These are phyloP conservation scores for Candida boidinii DNA, from an alignment of 805 yeast species.

Conservation along the genomic window DNA sequence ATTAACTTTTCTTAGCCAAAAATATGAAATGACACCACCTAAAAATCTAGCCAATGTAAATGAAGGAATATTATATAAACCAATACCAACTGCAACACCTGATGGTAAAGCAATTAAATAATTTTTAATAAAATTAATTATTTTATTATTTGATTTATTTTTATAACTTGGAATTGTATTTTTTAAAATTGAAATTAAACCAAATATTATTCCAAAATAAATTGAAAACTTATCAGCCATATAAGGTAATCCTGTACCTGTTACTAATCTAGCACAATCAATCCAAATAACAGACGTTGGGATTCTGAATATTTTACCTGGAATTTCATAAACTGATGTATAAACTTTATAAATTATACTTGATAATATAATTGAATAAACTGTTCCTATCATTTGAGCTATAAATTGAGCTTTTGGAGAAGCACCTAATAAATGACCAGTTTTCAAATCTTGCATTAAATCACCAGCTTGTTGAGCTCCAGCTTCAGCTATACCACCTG, in stretches of 20 bases:
- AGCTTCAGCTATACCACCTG: conserved; percentile 97
- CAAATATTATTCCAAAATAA: conserved; percentile 61
- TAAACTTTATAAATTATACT: conserved; percentile 78
- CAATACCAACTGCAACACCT: conserved; percentile 96
- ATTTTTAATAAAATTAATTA: no score
- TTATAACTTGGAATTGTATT: conserved; percentile 40
- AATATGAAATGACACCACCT: conserved; percentile 68
- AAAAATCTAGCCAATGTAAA: conserved; percentile 89
- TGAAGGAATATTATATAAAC: conserved; percentile 88
- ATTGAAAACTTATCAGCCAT: conserved; percentile 55
- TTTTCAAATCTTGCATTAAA: conserved; percentile 92
- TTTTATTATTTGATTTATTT: conserved; percentile 17
- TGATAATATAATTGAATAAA: conserved; percentile 74
- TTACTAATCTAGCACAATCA: conserved; percentile 87
- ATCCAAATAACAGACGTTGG: conserved; percentile 98
- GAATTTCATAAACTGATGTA: conserved; percentile 76
- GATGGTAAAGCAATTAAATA: conserved; percentile 64
- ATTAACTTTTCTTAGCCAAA: conserved; percentile 38
- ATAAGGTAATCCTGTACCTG: conserved; percentile 86
- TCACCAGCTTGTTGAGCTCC: conserved; percentile 99
- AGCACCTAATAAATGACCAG: conserved; percentile 88
- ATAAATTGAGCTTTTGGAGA: conserved; percentile 86
- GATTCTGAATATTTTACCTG: conserved; percentile 70
- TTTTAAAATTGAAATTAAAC: conserved; percentile 54
- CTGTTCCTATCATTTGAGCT: conserved; percentile 84